phyloP scores from a whole-genome alignment of 176 grass and related monocot genomes.

The Lolium multiflorum region DNA sequence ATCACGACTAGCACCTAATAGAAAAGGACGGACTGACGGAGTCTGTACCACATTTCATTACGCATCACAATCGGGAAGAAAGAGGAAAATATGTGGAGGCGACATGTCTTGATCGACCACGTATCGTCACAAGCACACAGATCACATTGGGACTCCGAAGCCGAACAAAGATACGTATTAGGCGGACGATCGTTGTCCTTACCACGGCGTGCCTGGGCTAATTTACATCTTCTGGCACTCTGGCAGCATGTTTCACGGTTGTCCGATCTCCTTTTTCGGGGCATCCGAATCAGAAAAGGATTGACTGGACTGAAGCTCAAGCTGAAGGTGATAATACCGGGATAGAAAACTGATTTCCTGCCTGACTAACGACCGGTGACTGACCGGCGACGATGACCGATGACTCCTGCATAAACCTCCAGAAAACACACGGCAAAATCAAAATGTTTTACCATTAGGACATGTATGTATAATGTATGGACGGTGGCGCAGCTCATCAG shows the following conservation, averaged over 20 bases:
- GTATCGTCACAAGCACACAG: neutral
- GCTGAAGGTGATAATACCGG: neutral
- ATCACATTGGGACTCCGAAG: neutral
- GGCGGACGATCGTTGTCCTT: neutral
- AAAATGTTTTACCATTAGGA: neutral
- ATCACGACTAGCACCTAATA: neutral
- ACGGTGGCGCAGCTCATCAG: neutral
- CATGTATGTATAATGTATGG: neutral
- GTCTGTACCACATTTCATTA: neutral
- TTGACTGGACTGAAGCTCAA: neutral
- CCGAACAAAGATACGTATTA: neutral
- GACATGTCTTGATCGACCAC: slow-evolving; percentile 15
- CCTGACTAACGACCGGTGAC: neutral
- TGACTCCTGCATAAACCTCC: neutral
- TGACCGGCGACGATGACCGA: slow-evolving; percentile 12
- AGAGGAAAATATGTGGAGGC: neutral
- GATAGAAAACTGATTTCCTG: neutral
- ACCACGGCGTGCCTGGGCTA: slow-evolving; percentile 18
- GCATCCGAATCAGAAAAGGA: neutral
- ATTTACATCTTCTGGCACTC: slow-evolving; percentile 4
- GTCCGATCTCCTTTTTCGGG: neutral
- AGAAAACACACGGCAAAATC: neutral
- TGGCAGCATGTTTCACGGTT: slow-evolving; percentile 17
- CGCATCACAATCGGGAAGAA: neutral
- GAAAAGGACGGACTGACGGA: neutral